Conservation (phyloP, 768 basidiomycete genomes). For the Mycena alexandri region DNA sequence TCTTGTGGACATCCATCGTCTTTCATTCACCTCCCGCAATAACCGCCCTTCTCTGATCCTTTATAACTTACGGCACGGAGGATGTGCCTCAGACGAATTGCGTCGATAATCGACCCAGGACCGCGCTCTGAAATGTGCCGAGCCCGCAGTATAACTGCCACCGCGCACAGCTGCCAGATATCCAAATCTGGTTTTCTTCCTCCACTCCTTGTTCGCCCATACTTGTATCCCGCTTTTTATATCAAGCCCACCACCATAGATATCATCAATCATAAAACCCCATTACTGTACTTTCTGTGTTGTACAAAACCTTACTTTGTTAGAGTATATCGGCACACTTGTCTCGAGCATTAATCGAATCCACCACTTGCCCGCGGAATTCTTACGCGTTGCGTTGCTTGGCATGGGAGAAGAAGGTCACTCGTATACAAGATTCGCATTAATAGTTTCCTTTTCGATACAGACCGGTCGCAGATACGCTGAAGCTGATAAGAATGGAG, state of each 20-base stretch:
- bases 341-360: slow-evolving; percentile 16
- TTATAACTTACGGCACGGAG: slow-evolving; percentile 24
- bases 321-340: slow-evolving; percentile 18
- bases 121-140: neutral
- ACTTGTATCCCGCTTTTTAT: slow-evolving; percentile 26
- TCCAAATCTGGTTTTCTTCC: slow-evolving; percentile 1
- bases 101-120: slow-evolving; percentile 22
- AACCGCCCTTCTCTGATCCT: slow-evolving; percentile 15
- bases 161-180: neutral
- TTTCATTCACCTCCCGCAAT: slow-evolving; percentile 5
- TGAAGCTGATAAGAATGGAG: slow-evolving; percentile 26
- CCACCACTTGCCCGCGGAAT: neutral
- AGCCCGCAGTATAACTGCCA: slow-evolving; percentile 1
- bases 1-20: slow-evolving; percentile 11
- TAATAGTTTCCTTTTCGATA: slow-evolving; percentile 37
- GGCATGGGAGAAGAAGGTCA: neutral
- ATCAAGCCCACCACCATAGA: slow-evolving; percentile 15
- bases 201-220: slow-evolving; percentile 16
- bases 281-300: slow-evolving; percentile 23
- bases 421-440: slow-evolving; percentile 33
- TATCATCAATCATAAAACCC: neutral
- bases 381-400: neutral
- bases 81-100: slow-evolving; percentile 16
- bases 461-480: slow-evolving; percentile 30
- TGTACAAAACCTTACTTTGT: slow-evolving; percentile 19